Evolutionary conservation across 2,329 filamentous ascomycete species (phyloP).

Genomic region (Pestalotiopsis sp.): DNA sequence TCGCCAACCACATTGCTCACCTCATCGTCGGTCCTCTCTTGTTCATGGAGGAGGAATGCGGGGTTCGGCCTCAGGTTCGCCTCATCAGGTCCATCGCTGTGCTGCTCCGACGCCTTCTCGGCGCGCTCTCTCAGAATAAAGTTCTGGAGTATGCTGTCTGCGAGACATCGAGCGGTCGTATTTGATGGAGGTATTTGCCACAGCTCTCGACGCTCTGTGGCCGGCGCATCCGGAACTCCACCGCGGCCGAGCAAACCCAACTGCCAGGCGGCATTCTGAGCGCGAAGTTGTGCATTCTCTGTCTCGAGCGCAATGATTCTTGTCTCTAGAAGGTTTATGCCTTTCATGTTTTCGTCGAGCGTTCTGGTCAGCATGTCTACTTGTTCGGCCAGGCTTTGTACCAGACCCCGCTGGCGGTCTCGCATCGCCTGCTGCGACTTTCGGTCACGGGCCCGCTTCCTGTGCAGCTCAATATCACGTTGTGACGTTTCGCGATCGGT

Average conservation of each 20-base stretch:
- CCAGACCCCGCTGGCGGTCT: constrained; percentile 34
- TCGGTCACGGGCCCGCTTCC: constrained; percentile 34
- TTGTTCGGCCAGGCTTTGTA: constrained; percentile 31
- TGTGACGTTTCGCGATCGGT: neutral
- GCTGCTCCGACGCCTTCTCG: constrained; percentile 16
- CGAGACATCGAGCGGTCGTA: constrained; percentile 25
- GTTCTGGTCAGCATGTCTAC: constrained; percentile 27
- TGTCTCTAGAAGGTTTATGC: constrained; percentile 20
- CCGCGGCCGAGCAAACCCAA: constrained; percentile 28
- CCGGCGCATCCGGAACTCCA: constrained; percentile 8
- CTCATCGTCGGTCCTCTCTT: constrained; percentile 27
- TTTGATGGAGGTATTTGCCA: constrained; percentile 29
- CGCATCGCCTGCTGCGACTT: constrained; percentile 37
- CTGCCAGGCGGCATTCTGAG: constrained; percentile 32
- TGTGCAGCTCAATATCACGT: constrained; percentile 26
- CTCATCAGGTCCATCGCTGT: neutral
- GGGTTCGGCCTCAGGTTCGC: constrained; percentile 24
- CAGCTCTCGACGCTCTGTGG: constrained; percentile 10
- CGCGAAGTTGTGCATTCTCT: constrained; percentile 30
- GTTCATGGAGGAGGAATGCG: constrained; percentile 26
- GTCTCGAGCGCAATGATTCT: constrained; percentile 26
- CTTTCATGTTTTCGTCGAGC: constrained; percentile 25
- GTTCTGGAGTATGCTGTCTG: constrained; percentile 31
- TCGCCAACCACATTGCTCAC: constrained; percentile 36
- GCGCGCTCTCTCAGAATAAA: constrained; percentile 26